Conservation (phyloP, 1,284 basidiomycete genomes). For the Sporisorium iseilematis-ciliati region DNA sequence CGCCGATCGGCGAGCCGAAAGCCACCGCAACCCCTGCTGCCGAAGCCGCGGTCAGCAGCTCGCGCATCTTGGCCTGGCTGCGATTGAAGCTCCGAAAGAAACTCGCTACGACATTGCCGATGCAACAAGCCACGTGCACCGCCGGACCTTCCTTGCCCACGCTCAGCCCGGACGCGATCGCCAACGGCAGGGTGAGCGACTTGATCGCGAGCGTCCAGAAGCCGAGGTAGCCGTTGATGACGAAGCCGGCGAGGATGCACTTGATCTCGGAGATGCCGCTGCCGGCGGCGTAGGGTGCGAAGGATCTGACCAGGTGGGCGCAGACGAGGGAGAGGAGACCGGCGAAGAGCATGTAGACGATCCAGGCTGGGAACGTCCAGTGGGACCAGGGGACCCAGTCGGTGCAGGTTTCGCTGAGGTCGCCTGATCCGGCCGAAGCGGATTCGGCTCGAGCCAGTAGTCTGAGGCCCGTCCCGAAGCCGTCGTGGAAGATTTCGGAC, state of each 20-base stretch:
- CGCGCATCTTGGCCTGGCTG: slow-evolving; percentile 95
- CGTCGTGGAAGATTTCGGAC: slow-evolving; percentile 75
- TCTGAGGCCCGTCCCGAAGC: slow-evolving; percentile 26
- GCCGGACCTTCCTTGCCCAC: slow-evolving; percentile 99
- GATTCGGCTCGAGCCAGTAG: slow-evolving; percentile 30
- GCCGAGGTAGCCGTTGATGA: slow-evolving; percentile 94
- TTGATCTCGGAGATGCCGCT: slow-evolving; percentile 99
- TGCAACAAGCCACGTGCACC: slow-evolving; percentile 95
- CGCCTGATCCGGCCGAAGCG: slow-evolving; percentile 14
- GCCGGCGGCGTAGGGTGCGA: slow-evolving; percentile 95
- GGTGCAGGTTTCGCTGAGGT: slow-evolving; percentile 78
- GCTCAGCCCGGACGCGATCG: slow-evolving; percentile 91
- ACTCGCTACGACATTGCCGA: slow-evolving; percentile 87
- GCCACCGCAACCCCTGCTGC: slow-evolving; percentile 97
- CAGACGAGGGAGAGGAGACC: slow-evolving; percentile 68
- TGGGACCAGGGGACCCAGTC: slow-evolving; percentile 94
- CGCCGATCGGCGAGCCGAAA: slow-evolving; percentile 96
- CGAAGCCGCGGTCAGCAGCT: slow-evolving; percentile 93
- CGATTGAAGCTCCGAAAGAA: slow-evolving; percentile 84
- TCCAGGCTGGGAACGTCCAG: slow-evolving; percentile 80
- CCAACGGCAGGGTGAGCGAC: slow-evolving; percentile 85
- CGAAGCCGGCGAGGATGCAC: slow-evolving; percentile 95
- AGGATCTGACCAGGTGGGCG: slow-evolving; percentile 87
- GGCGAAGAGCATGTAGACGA: slow-evolving; percentile 88
- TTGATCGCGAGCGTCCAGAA: slow-evolving; percentile 94